These are phyloP conservation scores for Pterothamnion heteromorphum DNA, from an alignment of 31 red algal species.

Conservation along the genomic window DNA sequence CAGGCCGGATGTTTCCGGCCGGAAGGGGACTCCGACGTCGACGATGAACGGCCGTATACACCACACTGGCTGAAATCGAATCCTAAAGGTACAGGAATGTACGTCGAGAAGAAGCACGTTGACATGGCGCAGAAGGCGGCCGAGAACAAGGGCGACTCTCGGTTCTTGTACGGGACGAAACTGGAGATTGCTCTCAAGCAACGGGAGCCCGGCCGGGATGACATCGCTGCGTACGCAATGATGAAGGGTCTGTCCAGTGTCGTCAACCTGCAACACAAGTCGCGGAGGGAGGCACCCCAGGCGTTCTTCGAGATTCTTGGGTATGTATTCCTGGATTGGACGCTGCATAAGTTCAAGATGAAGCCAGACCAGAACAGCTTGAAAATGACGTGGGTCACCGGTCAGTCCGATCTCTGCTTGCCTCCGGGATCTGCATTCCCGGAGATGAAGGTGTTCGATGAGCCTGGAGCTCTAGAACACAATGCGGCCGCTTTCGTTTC, in stretches of 20 bases:
- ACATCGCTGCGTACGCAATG: not conserved
- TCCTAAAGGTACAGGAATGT: not conserved
- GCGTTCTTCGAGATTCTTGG: not conserved
- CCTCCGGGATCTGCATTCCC: too few species aligned
- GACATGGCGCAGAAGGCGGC: not conserved
- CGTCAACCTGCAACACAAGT: not conserved
- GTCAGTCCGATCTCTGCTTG: too few species aligned
- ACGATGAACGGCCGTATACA: not conserved
- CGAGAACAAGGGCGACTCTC: not conserved
- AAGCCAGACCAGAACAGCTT: too few species aligned
- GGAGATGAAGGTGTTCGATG: too few species aligned
- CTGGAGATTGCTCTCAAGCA: not conserved
- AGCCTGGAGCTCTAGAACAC: too few species aligned
- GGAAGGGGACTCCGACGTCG: not conserved
- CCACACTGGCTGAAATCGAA: not conserved
- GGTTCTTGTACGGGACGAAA: not conserved
- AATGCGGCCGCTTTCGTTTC: too few species aligned
- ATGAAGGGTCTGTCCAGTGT: not conserved
- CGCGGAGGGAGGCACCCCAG: not conserved
- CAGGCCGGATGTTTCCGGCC: not conserved
- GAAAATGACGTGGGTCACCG: too few species aligned
- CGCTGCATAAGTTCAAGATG: not conserved
- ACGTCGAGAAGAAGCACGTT: not conserved
- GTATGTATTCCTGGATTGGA: not conserved
- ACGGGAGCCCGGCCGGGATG: not conserved